A percentile compares a stretch with the other conserved stretches of the same genome.
These are phyloP conservation scores for Hamamelis virginiana DNA, from an alignment of 164 flowering plant species.

Conservation along the genomic window DNA sequence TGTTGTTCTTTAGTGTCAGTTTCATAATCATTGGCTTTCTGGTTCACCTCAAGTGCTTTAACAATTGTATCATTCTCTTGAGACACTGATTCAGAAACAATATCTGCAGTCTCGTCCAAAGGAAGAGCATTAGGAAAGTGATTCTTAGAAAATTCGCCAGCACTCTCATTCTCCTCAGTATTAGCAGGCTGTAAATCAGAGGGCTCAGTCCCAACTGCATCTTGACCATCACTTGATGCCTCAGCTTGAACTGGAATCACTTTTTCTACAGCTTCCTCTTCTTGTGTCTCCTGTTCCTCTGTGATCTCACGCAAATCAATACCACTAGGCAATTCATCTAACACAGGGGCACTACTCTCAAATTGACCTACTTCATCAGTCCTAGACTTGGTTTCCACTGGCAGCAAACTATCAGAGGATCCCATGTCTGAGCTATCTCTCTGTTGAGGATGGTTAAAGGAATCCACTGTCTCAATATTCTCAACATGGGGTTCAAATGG, in stretches of 20 bases:
- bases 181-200: conserved; percentile 25
- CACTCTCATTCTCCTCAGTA: conserved; percentile 28
- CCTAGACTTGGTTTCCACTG: conserved; percentile 27
- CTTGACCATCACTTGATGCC: conserved; percentile 21
- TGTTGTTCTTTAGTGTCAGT: conserved; percentile 34
- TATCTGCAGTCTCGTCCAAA: conserved; percentile 24
- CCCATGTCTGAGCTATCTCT: conserved; percentile 27
- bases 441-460: conserved; percentile 18
- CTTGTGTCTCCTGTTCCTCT: conserved; percentile 24
- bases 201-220: conserved; percentile 25
- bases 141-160: conserved; percentile 21
- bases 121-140: conserved; percentile 17
- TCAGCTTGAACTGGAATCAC: conserved; percentile 25
- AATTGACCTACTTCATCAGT: conserved; percentile 26
- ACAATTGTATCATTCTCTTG: conserved; percentile 28
- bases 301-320: conserved; percentile 27
- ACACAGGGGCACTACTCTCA: conserved; percentile 9
- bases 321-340: conserved; percentile 23
- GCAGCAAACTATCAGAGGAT: conserved; percentile 29
- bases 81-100: conserved; percentile 31
- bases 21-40: conserved; percentile 27
- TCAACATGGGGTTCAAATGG: conserved; percentile 23
- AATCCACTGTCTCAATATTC: conserved; percentile 28
- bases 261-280: conserved; percentile 32
- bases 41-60: conserved; percentile 30